phyloP scores from a whole-genome alignment of 768 basidiomycete genomes.

The Rhodosporidiobolus sp. region DNA sequence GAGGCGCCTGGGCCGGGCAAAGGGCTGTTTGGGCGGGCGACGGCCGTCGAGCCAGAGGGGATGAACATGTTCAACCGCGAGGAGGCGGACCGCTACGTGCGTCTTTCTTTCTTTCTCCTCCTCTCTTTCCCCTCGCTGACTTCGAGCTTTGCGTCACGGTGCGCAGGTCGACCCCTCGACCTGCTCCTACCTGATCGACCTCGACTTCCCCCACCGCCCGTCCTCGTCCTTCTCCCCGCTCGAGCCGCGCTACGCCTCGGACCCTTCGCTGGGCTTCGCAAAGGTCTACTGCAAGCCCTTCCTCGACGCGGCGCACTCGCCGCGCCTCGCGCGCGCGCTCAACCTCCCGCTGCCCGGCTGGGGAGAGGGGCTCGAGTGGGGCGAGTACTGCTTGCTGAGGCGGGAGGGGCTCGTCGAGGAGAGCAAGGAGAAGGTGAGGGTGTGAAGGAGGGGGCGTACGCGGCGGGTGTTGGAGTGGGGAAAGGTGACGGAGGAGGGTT shows the following conservation, averaged over 20 bases:
- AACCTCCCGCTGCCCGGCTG: conserved; percentile 74
- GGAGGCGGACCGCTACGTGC: conserved; percentile 71
- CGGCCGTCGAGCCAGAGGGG: conserved; percentile 57
- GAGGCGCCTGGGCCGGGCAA: conserved; percentile 50
- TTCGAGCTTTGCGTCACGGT: too few species aligned
- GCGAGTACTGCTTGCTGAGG: conserved; percentile 84
- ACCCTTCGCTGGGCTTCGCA: conserved; percentile 63
- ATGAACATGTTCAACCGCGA: conserved; percentile 89
- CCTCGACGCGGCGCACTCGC: conserved; percentile 74
- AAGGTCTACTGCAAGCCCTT: conserved; percentile 77
- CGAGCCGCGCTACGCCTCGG: conserved; percentile 76
- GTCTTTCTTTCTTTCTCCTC: conserved; percentile 45
- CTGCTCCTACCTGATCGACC: conserved; percentile 88
- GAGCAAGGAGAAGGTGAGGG: not conserved
- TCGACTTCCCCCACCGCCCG: conserved; percentile 75
- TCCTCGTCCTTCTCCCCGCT: conserved; percentile 40
- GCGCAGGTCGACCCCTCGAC: conserved; percentile 61
- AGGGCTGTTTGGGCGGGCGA: conserved; percentile 36
- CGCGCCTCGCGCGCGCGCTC: conserved; percentile 67
- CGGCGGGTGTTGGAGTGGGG: too few species aligned
- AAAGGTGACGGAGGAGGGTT: too few species aligned
- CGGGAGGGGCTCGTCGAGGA: conserved; percentile 43
- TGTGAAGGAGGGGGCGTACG: too few species aligned
- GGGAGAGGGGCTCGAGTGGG: conserved; percentile 69
- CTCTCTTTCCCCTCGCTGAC: not conserved